Percentiles rank a stretch among this genome's conserved stretches.
These are phyloP conservation scores for Corylus americana DNA, from an alignment of 306 rosid genomes.

Conservation along the genomic window DNA sequence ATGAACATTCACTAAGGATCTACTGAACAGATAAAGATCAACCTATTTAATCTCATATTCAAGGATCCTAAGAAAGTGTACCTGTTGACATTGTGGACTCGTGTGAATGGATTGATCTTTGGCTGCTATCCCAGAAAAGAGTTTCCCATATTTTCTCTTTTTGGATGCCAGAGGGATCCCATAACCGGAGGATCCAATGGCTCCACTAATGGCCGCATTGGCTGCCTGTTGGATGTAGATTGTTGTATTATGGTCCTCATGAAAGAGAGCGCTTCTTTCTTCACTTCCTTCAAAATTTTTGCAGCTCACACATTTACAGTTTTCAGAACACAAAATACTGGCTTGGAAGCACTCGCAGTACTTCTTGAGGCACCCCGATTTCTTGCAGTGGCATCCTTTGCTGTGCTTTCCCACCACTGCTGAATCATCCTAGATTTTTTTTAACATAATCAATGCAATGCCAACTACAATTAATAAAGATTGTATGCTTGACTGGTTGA, in stretches of 20 bases:
- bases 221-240: slow-evolving; percentile 53
- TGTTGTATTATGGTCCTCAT: slow-evolving; percentile 37
- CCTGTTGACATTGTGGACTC: slow-evolving; percentile 50
- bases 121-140: slow-evolving; percentile 34
- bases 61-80: slow-evolving; percentile 34
- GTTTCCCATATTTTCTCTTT: slow-evolving; percentile 51
- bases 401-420: slow-evolving; percentile 69
- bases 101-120: slow-evolving; percentile 39
- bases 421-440: slow-evolving; percentile 54
- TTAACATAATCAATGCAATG: slow-evolving; percentile 26
- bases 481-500: slow-evolving; percentile 9
- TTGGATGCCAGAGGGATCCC: slow-evolving; percentile 47
- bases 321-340: slow-evolving; percentile 73
- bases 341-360: slow-evolving; percentile 89
- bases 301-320: slow-evolving; percentile 78
- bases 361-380: slow-evolving; percentile 89
- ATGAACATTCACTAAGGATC: background rate
- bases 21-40: background rate
- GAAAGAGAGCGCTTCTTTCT: slow-evolving; percentile 52
- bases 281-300: slow-evolving; percentile 75
- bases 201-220: slow-evolving; percentile 62
- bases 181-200: slow-evolving; percentile 53
- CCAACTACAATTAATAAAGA: slow-evolving; percentile 26
- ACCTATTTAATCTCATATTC: slow-evolving; percentile 26
- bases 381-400: slow-evolving; percentile 86